phyloP scores from a whole-genome alignment of 1,139 yeast species.

The Groenewaldozyma sp. region DNA sequence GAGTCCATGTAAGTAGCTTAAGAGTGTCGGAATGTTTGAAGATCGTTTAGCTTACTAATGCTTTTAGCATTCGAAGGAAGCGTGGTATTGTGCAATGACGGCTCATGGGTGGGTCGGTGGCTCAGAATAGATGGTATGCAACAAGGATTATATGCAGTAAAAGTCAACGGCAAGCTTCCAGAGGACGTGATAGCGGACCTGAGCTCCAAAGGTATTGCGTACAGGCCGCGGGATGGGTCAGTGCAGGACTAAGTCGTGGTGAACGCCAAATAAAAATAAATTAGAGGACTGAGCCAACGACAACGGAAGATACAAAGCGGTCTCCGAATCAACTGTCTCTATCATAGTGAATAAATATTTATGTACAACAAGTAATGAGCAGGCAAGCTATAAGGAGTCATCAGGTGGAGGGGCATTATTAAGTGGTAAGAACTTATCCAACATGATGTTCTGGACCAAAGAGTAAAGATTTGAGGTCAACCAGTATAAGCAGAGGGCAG shows the following conservation, averaged over 20 bases:
- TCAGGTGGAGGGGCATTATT: constrained; percentile 4
- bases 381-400: no score
- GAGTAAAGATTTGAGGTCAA: constrained; percentile 73
- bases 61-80: constrained; percentile 78
- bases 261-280: no score
- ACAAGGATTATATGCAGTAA: constrained; percentile 85
- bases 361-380: no score
- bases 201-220: constrained; percentile 63
- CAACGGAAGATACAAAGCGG: no score
- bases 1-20: constrained; percentile 49
- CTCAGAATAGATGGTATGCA: constrained; percentile 81
- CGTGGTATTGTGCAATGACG: constrained; percentile 79
- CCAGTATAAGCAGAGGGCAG: constrained; percentile 78
- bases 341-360: no score
- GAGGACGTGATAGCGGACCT: constrained; percentile 71
- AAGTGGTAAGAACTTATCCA: constrained; percentile 57
- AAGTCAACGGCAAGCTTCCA: constrained; percentile 86
- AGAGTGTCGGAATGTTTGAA: not conserved
- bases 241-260: constrained; percentile 65
- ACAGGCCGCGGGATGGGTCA: constrained; percentile 95
- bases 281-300: no score
- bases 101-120: constrained; percentile 98
- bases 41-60: no score
- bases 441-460: constrained; percentile 58
- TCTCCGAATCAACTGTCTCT: no score